Base-by-base conservation (phyloP, 805 yeast genomes). In the Candida piceae region DNA sequence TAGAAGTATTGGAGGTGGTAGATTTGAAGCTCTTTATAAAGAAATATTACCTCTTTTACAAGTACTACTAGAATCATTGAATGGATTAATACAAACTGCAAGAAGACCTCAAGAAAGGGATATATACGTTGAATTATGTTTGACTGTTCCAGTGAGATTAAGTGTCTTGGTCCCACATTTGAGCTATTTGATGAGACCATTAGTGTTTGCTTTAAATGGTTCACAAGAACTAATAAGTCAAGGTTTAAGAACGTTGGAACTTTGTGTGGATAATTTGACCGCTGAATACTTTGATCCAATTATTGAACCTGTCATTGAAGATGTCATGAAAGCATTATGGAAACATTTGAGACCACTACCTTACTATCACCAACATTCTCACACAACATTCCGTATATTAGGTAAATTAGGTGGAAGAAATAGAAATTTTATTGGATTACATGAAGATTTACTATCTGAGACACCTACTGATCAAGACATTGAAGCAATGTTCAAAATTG, bases 341-440 rank as follows among this genome's bases (percentile, higher is more conserved):
- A 80, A 76, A 44, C 93, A 90, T 49, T 62, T 93, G 47, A 80
- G 80, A 51, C 98, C 99, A 2, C 72, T 89, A 24, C 97, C 99
- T 0, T 88, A 87, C 56, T 86, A 84, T 48, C 97, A 93, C 50
- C 95, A 87, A 46, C 96, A 89, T 48, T 83, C 96, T 13, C 98
- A 93, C 56, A 87, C 96, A 0, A 89, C 97, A 0, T 79, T 93
- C 38, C 72, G 97, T 44, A 87, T 93, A 26, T 66, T 93, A 35
- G 98, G 99, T 34, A 93, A 94, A 56, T 66, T 93, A 13, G 99
- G 99, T 26, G 99, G 99, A 2, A 75, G 98, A 54, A 93, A 93
- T 52, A 79, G 96, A 49, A 79, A 82, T 35, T 86, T 87, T 55
- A 70, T 93, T 50, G 78, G 77, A 39, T 83, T 94, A 2, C 87